Conservation (phyloP, 2,329 filamentous ascomycete genomes). For the Phialemonium atrogriseum region DNA sequence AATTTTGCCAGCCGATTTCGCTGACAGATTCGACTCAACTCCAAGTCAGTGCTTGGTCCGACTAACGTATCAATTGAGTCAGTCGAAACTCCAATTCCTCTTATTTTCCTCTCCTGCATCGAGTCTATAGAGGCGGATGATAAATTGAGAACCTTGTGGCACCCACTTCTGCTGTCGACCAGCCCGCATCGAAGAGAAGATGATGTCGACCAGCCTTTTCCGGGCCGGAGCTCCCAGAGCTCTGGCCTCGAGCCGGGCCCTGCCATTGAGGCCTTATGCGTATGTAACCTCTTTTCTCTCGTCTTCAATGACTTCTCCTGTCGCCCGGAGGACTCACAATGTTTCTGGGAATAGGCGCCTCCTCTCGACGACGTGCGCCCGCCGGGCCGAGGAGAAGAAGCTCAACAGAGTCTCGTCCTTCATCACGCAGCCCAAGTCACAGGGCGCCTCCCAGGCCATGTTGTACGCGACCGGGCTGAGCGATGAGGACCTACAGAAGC, state of each 20-base stretch:
- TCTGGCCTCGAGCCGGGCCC: conserved; percentile 15
- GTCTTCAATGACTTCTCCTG: background rate
- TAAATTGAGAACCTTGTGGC: background rate
- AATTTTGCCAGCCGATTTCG: conserved; percentile 22
- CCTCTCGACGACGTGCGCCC: conserved; percentile 41
- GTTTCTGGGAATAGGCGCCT: conserved; percentile 30
- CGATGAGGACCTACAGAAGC: conserved; percentile 86
- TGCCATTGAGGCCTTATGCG: conserved; percentile 14
- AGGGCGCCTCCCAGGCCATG: conserved; percentile 98
- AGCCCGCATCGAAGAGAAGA: too few relatives aligned
- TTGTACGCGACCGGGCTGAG: conserved; percentile 87
- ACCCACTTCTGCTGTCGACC: conserved; percentile 3
- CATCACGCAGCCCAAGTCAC: conserved; percentile 96
- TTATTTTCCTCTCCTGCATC: conserved; percentile 3
- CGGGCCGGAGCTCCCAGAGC: conserved; percentile 16
- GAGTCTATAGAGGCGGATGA: background rate
- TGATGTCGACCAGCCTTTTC: conserved; percentile 16
- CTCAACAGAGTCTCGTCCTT: conserved; percentile 77
- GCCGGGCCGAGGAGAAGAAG: conserved; percentile 37
- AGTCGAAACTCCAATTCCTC: background rate
- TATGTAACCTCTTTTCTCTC: conserved; percentile 7
- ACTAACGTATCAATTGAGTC: background rate
- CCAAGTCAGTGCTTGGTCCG: background rate
- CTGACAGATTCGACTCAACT: conserved; percentile 16
- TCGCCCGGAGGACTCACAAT: background rate